Evolutionary conservation across 2,329 filamentous ascomycete species (phyloP), one percentile per base, ranked within the genome.

Genomic region (Alternaria brassicicola): DNA sequence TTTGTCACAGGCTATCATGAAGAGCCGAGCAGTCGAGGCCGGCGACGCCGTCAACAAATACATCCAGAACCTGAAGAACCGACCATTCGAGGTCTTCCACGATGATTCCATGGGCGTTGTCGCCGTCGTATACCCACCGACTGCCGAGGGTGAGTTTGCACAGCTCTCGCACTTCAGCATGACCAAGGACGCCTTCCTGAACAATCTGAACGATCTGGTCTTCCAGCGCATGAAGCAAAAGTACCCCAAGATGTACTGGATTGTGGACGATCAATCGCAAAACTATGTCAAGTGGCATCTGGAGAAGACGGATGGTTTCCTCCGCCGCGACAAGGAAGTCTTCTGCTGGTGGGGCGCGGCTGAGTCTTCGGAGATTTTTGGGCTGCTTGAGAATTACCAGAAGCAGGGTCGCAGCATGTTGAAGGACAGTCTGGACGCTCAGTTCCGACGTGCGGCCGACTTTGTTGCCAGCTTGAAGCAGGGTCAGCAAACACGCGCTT

Each of bases 271-370:
- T 73, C 90, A 96, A 67, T 93, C 98, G 70, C 94, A 98, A 84
- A 97, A 98, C 77, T 83, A 98, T 70, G 93, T 92, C 10, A 71
- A 72, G 45, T 98, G 94, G 95, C 97, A 98, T 83, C 96, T 96
- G 68, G 93, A 97, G 79, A 97, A 97, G 84, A 90, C 94, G 9
- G 93, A 97, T 68, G 94, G 95, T 55, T 97, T 92, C 78, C 86
- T 97, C 70, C 92, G 90, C 62, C 88, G 89, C 55, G 88, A 92
- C 67, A 92, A 92, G 57, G 92, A 93, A 73, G 92, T 97, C 36
- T 88, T 98, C 73, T 98, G 98, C 84, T 98, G 94, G 91, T 97
- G 96, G 77, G 93, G 93, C 51, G 87, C 95, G 57, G 90, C 95
- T 65, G 88, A 88, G 53, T 88, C 89, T 30, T 88, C 92, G 50